phyloP scores from a whole-genome alignment of 1,139 yeast species.

The Yamadazyma dendronema region DNA sequence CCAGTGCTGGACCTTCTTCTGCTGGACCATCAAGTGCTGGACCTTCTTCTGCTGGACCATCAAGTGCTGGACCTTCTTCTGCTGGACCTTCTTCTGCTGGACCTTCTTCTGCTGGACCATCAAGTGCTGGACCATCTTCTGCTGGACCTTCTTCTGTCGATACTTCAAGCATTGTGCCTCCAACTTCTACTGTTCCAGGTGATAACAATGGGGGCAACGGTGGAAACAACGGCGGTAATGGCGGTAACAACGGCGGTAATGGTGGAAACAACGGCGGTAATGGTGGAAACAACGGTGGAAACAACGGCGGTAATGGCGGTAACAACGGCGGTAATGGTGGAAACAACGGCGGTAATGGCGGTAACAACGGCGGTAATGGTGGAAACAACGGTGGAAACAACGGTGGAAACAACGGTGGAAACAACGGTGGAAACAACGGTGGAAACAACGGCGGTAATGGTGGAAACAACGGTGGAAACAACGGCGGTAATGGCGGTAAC shows the following conservation, averaged over 20 bases:
- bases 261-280: not conserved
- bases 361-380: not conserved
- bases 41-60: slow-evolving; percentile 1
- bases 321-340: slow-evolving; percentile 2
- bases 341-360: slow-evolving; percentile 1
- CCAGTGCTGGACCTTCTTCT: slow-evolving; percentile 5
- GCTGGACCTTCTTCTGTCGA: not conserved
- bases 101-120: slow-evolving; percentile 3
- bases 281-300: slow-evolving; percentile 1
- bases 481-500: slow-evolving; percentile 3
- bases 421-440: not conserved
- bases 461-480: not conserved
- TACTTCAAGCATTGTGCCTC: slow-evolving; percentile 3
- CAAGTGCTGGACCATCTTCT: slow-evolving; percentile 5
- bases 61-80: slow-evolving; percentile 5
- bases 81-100: slow-evolving; percentile 2
- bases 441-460: not conserved
- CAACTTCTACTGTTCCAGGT: slow-evolving; percentile 4
- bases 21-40: slow-evolving; percentile 6
- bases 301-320: not conserved
- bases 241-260: not conserved
- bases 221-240: slow-evolving; percentile 1
- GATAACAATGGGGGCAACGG: not conserved
- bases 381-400: slow-evolving; percentile 1
- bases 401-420: not conserved